Conservation (phyloP, 2,329 filamentous ascomycete species). For the Cordyceps militaris region DNA sequence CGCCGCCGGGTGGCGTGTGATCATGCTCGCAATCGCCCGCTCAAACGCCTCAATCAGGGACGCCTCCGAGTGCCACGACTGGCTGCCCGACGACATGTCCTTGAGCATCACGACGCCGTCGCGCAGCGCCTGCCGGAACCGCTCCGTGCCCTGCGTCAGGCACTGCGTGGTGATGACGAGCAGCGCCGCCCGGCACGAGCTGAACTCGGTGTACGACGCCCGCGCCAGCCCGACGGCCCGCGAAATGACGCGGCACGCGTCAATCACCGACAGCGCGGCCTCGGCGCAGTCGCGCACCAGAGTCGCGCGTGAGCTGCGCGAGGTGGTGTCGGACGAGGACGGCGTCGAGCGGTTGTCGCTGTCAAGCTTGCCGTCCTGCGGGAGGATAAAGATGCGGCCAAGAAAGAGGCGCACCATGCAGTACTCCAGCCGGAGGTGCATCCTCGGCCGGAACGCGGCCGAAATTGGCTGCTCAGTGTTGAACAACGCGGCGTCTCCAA, state of each 20-base stretch:
- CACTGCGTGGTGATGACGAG: constrained; percentile 39
- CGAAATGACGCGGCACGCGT: constrained; percentile 42
- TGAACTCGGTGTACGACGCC: constrained; percentile 50
- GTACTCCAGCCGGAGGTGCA: constrained; percentile 46
- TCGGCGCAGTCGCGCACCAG: constrained; percentile 47
- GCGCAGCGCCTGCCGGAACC: constrained; percentile 38
- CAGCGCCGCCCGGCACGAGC: constrained; percentile 46
- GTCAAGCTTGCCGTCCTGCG: constrained; percentile 22
- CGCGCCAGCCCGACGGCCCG: constrained; percentile 46
- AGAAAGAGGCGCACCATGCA: constrained; percentile 47
- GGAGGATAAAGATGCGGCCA: constrained; percentile 46
- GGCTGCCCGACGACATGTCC: constrained; percentile 45
- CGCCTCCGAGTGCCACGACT: constrained; percentile 45
- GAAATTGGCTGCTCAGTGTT: constrained; percentile 32
- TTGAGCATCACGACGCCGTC: constrained; percentile 44
- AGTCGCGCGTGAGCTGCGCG: constrained; percentile 24
- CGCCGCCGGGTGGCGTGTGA: constrained; percentile 33
- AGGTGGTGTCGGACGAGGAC: constrained; percentile 21
- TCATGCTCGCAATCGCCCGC: constrained; percentile 38
- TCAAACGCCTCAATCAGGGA: constrained; percentile 48
- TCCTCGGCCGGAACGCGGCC: constrained; percentile 37
- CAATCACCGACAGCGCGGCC: constrained; percentile 43
- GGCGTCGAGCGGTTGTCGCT: constrained; percentile 24
- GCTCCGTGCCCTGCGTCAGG: constrained; percentile 30
- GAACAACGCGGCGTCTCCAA: constrained; percentile 25